A percentile compares a stretch with the other conserved stretches of the same genome.
Conservation (phyloP, 73 alveolate species). For the Stentor coeruleus region DNA sequence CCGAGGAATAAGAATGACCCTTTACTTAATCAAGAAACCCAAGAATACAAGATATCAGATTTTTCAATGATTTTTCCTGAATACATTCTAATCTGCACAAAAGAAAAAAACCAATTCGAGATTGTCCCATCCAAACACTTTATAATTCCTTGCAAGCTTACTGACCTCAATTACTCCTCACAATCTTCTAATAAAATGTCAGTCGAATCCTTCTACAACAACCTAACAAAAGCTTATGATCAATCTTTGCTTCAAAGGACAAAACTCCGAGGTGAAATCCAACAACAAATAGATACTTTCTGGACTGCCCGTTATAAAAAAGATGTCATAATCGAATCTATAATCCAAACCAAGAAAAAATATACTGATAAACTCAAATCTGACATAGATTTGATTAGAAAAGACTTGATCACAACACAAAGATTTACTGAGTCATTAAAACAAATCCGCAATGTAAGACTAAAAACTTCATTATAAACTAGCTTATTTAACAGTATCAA, state of each 20-base stretch:
- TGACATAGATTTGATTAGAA: not conserved
- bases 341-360: not conserved
- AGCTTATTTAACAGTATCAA: no score
- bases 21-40: not conserved
- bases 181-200: not conserved
- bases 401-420: not conserved
- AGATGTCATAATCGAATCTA: not conserved
- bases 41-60: not conserved
- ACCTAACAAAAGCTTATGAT: not conserved
- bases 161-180: not conserved
- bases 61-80: slow-evolving; percentile 16
- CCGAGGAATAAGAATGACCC: slow-evolving; percentile 6
- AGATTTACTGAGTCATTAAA: not conserved
- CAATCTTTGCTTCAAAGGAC: not conserved
- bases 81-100: slow-evolving; percentile 24
- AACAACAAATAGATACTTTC: not conserved
- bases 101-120: not conserved
- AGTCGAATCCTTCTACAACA: not conserved
- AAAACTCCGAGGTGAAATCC: not conserved
- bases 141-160: not conserved
- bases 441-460: not conserved
- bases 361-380: not conserved
- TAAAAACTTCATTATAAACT: no score
- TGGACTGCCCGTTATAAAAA: not conserved
- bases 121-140: slow-evolving; percentile 14